These are phyloP conservation scores for Pichia sp. DNA, from an alignment of 1,139 yeast species.

Conservation along the genomic window DNA sequence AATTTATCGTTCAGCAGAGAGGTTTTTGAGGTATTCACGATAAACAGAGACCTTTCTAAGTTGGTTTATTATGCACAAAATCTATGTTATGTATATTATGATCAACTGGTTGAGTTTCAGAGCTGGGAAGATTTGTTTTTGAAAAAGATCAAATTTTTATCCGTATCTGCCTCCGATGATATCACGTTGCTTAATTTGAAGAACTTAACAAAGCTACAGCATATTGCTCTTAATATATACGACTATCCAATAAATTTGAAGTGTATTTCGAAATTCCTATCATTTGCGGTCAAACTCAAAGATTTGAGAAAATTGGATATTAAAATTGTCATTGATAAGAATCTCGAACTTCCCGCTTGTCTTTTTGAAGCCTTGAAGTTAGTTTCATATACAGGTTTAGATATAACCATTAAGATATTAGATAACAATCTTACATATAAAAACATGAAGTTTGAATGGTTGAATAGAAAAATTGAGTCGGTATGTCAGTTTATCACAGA, in stretches of 20 bases:
- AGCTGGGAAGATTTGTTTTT: neutral
- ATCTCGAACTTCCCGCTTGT: conserved; percentile 6
- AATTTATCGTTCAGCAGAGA: conserved; percentile 10
- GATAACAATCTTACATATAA: conserved; percentile 12
- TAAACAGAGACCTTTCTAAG: conserved; percentile 1
- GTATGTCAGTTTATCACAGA: conserved; percentile 6
- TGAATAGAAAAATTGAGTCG: conserved; percentile 1
- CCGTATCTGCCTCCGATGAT: conserved; percentile 8
- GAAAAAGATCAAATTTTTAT: conserved; percentile 6
- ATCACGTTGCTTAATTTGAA: neutral
- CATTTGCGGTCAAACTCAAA: conserved; percentile 7
- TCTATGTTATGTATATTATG: conserved; percentile 8
- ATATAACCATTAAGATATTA: conserved; percentile 4
- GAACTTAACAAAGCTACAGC: neutral
- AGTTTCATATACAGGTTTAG: neutral
- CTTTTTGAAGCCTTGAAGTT: conserved; percentile 3
- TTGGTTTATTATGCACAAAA: neutral
- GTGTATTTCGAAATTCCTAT: conserved; percentile 2
- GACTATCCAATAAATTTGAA: conserved; percentile 9
- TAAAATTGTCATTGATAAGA: conserved; percentile 7
- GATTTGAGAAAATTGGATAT: conserved; percentile 2
- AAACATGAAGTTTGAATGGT: conserved; percentile 13
- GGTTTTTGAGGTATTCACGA: neutral
- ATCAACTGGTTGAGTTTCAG: conserved; percentile 8
- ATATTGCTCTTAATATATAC: conserved; percentile 7